Base-by-base conservation (phyloP, 805 yeast genomes). In the Lachancea meyersii region DNA sequence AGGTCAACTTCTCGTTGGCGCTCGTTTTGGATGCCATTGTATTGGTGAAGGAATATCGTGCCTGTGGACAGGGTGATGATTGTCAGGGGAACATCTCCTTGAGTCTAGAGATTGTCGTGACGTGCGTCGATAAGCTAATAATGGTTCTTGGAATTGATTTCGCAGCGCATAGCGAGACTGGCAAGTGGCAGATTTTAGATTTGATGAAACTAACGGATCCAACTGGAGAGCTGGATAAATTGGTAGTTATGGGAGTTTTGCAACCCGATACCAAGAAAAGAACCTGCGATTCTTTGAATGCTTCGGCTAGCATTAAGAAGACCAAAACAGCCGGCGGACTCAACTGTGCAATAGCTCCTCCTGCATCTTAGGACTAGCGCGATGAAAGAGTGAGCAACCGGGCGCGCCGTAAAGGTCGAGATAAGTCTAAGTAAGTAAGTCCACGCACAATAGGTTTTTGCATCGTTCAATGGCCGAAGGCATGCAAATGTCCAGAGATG, bases 51-150 rank as follows among this genome's bases (percentile, higher is more conserved):
- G 49, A 56, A 7, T 37, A 53, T 11, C 19, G 54, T 7, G 20
- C 48, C 2, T 43, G 53, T 10, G 35, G 49, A 13, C 13, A 38
- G 10, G 44, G 52, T 18, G 41, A 46, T 14, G 20, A 37, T 2
- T 35, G 44, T 13, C 16, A 28, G 4, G 33, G 42, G 14, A 41
- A 37, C 14, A 14, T 24, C 5, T 11, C 38, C 16, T 17, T 34
- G 21, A 31, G 26, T n/a, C 51, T 52, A 16, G 43, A 49, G 13
- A 32, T 55, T 18, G 40, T 58, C 1, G 40, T 47, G 5, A 50
- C 57, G 4, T 49, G 51, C 22, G 35, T 50, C 9, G 49, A 54
- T 5, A 51, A 54, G 14, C 51, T 52, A 9, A 51, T 60, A n/a
- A 41, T 48, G 23, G 54, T 53, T 17, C 48, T 52, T 19, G 45